A percentile compares a stretch with the other conserved stretches of the same genome.
These are phyloP conservation scores for Sporothrix pallida DNA, from an alignment of 2,329 filamentous ascomycete species.

Conservation along the genomic window DNA sequence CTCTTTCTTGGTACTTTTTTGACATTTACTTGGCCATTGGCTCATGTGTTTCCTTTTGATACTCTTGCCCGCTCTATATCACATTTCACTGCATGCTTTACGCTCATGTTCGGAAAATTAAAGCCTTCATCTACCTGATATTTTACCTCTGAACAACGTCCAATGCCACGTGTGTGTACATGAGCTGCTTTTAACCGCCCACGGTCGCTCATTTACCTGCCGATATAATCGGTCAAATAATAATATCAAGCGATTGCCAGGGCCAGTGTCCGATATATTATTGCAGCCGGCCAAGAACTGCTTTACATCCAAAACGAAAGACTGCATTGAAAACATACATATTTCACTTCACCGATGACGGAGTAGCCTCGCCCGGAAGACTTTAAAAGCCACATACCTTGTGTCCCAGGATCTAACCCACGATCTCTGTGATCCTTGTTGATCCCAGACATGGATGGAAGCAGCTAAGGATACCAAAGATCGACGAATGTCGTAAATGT, in stretches of 20 bases:
- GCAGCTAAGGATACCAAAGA: background rate
- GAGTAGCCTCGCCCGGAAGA: no score
- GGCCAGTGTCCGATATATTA: no score
- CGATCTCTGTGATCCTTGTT: background rate
- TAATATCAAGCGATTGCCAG: background rate
- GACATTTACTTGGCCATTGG: background rate
- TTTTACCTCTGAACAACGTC: background rate
- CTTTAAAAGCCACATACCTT: no score
- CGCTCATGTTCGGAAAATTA: background rate
- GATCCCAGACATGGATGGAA: background rate
- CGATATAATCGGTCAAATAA: background rate
- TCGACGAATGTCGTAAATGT: background rate
- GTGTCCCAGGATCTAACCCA: background rate
- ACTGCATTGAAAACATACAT: no score
- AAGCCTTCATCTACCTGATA: background rate
- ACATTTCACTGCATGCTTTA: background rate
- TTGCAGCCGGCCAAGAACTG: no score
- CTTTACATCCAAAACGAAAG: no score
- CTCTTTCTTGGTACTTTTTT: conserved; percentile 13
- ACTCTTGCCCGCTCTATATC: background rate
- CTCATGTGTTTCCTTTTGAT: background rate
- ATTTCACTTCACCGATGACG: no score
- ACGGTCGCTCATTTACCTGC: background rate
- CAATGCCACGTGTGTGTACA: conserved; percentile 16
- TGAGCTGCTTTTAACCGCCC: background rate